Percentiles rank a stretch among this genome's conserved stretches.
phyloP scores from a whole-genome alignment of 2,329 filamentous ascomycete species.

The Talaromyces sp. region DNA sequence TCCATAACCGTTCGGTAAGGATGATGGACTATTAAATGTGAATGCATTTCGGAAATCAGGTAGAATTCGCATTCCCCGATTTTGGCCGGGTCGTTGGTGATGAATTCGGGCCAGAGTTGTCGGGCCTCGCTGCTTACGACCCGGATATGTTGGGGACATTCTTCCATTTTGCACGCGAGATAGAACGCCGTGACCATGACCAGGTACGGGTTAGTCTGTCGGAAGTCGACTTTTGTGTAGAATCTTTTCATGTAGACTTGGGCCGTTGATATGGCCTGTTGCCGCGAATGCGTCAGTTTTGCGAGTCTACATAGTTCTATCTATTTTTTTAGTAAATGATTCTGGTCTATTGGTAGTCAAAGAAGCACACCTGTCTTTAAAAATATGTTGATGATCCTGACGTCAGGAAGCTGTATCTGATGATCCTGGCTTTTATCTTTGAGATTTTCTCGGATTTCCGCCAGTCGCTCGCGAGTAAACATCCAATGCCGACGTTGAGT shows the following conservation, averaged over 20 bases:
- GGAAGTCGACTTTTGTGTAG: conserved; percentile 85
- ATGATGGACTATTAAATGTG: conserved; percentile 84
- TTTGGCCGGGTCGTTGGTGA: conserved; percentile 72
- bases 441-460: conserved; percentile 68
- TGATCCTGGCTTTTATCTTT: conserved; percentile 72
- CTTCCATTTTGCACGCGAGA: conserved; percentile 96
- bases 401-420: conserved; percentile 77
- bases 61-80: conserved; percentile 93
- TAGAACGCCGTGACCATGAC: conserved; percentile 92
- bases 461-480: conserved; percentile 77
- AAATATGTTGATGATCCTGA: conserved; percentile 80
- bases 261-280: conserved; percentile 90
- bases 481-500: conserved; percentile 89
- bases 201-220: conserved; percentile 88
- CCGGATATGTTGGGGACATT: conserved; percentile 92
- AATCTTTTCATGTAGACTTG: conserved; percentile 94
- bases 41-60: conserved; percentile 85
- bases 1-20: conserved; percentile 78
- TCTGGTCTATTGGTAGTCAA: neutral
- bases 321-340: conserved; percentile 54
- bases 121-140: conserved; percentile 83
- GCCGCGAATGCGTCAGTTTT: conserved; percentile 64
- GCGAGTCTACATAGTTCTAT: conserved; percentile 73
- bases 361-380: conserved; percentile 73
- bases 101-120: conserved; percentile 76